These are phyloP conservation scores for Penicillium palitans DNA, from an alignment of 2,329 filamentous ascomycete species.

Conservation along the genomic window DNA sequence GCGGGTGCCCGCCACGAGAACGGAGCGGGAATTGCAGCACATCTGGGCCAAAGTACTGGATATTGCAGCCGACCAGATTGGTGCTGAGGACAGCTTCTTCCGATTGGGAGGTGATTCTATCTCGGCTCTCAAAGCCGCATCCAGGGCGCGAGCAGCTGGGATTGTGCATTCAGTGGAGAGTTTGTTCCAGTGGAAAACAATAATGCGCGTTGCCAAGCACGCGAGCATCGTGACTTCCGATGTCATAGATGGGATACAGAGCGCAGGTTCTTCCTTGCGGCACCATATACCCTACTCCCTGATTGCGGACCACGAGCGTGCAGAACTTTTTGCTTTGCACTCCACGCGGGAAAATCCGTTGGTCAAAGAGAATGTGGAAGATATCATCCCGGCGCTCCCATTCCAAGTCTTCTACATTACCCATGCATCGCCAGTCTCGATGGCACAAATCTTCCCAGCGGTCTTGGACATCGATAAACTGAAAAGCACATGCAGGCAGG, in stretches of 20 bases:
- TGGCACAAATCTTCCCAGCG: background rate
- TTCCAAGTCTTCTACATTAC: background rate
- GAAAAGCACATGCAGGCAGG: background rate
- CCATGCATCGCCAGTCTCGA: background rate
- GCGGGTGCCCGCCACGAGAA: background rate
- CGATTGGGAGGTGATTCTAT: slow-evolving; percentile 14
- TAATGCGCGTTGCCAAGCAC: slow-evolving; percentile 1
- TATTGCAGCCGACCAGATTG: background rate
- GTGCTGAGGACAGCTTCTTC: slow-evolving; percentile 16
- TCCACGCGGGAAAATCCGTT: background rate
- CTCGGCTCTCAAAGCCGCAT: slow-evolving; percentile 6
- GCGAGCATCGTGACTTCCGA: background rate
- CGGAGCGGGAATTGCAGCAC: slow-evolving; percentile 5
- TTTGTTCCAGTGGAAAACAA: slow-evolving; percentile 11
- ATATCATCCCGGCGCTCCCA: background rate
- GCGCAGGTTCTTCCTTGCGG: background rate
- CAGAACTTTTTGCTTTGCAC: background rate
- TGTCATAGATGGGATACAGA: background rate
- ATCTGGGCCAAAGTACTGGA: slow-evolving; percentile 8
- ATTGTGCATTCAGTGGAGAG: slow-evolving; percentile 3
- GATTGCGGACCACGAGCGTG: background rate
- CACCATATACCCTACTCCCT: background rate
- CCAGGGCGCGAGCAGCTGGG: slow-evolving; percentile 5
- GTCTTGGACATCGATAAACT: background rate
- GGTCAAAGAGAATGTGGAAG: background rate